These are phyloP conservation scores for Fagopyrum esculentum DNA, from an alignment of 148 eudicot genomes.

Conservation along the genomic window DNA sequence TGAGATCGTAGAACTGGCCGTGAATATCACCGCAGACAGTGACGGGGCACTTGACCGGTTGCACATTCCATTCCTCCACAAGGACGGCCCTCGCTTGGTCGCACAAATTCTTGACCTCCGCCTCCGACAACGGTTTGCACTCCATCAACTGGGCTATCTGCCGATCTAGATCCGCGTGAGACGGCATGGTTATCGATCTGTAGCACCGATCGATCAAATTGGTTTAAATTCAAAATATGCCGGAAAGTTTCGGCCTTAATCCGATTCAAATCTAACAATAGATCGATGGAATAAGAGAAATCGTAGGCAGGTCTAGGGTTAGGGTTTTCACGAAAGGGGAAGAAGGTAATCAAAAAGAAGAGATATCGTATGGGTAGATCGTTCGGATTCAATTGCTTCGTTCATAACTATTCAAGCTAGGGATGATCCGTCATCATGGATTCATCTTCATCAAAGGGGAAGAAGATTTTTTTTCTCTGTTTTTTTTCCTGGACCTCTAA, in stretches of 20 bases:
- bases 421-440: slow-evolving; percentile 11
- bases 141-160: slow-evolving; percentile 90
- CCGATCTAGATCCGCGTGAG: slow-evolving; percentile 73
- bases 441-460: slow-evolving; percentile 25
- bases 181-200: slow-evolving; percentile 40
- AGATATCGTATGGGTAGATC: neutral
- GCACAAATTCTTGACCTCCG: slow-evolving; percentile 73
- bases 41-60: slow-evolving; percentile 90
- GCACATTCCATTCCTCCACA: slow-evolving; percentile 94
- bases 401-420: slow-evolving; percentile 9
- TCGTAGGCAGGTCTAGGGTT: slow-evolving; percentile 19
- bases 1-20: slow-evolving; percentile 86
- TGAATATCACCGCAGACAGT: slow-evolving; percentile 96
- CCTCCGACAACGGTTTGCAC: slow-evolving; percentile 76
- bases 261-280: neutral
- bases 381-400: neutral
- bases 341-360: neutral
- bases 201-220: neutral
- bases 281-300: neutral
- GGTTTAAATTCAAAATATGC: neutral
- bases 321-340: slow-evolving; percentile 17
- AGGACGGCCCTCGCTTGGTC: slow-evolving; percentile 85
- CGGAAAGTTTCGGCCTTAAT: neutral
- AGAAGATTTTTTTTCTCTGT: neutral
- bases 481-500: slow-evolving; percentile 21